Percentiles rank a stretch among this genome's conserved stretches.
These are phyloP conservation scores for Blastobotrys aristatus DNA, from an alignment of 1,139 yeast species.

Conservation along the genomic window DNA sequence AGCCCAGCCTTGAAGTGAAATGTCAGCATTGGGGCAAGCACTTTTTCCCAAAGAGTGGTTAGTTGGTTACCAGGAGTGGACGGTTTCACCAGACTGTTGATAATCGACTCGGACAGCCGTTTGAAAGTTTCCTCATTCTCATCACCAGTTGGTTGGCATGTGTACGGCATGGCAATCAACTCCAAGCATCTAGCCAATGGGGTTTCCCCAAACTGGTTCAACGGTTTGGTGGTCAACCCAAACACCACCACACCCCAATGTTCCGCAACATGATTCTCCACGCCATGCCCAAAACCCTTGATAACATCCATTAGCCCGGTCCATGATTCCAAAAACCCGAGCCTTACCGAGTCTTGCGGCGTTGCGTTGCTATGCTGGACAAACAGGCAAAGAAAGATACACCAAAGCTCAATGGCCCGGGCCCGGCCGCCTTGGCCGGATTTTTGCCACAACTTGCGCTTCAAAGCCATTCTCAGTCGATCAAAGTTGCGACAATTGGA, in stretches of 20 bases:
- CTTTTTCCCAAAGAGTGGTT: neutral
- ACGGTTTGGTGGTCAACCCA: conserved; percentile 2
- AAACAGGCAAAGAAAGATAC: neutral
- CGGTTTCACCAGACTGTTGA: neutral
- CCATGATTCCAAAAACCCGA: too few relatives aligned
- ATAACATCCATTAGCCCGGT: neutral
- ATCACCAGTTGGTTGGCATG: neutral
- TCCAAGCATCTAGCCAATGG: conserved; percentile 11
- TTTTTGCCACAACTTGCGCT: too few relatives aligned
- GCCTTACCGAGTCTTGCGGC: neutral
- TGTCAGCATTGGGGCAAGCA: neutral
- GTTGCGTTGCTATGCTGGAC: conserved; percentile 4
- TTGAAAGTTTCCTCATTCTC: neutral
- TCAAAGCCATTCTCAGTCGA: too few relatives aligned
- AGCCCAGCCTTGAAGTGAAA: neutral
- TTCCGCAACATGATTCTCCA: neutral
- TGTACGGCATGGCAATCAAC: conserved; percentile 17
- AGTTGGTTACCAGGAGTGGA: neutral
- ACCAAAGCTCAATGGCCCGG: conserved; percentile 4
- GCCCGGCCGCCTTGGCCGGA: neutral
- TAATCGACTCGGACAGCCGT: neutral
- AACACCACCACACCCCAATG: conserved; percentile 8
- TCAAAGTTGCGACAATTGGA: neutral
- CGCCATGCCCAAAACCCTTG: neutral
- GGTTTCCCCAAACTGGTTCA: neutral